Percentiles rank a stretch among this genome's conserved stretches.
These are phyloP conservation scores for Rhizopogon vinicolor DNA, from an alignment of 768 basidiomycete genomes.

Conservation along the genomic window DNA sequence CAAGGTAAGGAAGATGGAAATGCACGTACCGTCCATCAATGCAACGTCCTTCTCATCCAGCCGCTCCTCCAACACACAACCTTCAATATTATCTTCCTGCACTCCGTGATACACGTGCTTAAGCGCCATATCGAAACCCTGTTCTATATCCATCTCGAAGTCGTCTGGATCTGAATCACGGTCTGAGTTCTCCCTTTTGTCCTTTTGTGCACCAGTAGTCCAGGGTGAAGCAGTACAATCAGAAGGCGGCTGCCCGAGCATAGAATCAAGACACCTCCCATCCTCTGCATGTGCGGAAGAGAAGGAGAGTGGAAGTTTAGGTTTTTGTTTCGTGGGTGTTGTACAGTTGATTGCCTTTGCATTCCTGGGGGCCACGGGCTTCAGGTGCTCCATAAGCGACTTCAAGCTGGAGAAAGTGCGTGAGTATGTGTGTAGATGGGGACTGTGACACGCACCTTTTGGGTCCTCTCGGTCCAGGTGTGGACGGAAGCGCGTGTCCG, in stretches of 20 bases:
- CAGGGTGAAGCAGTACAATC: background rate
- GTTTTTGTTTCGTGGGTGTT: background rate
- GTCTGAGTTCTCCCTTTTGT: background rate
- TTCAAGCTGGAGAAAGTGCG: background rate
- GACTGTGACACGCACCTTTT: background rate
- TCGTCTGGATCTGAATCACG: conserved; percentile 5
- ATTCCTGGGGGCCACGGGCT: background rate
- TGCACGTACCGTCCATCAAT: conserved; percentile 53
- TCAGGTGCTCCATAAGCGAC: background rate
- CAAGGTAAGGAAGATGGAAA: background rate
- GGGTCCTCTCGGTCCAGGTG: too few relatives aligned
- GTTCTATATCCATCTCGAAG: background rate
- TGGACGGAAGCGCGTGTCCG: conserved; percentile 22
- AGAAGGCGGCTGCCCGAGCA: conserved; percentile 22
- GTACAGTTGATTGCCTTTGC: background rate
- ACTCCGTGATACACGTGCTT: conserved; percentile 27
- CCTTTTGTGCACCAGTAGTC: background rate
- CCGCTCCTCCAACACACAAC: conserved; percentile 49
- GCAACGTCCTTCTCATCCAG: conserved; percentile 46
- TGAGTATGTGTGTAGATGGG: background rate
- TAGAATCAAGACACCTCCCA: conserved; percentile 5
- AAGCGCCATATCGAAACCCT: conserved; percentile 27
- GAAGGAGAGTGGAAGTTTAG: too few relatives aligned
- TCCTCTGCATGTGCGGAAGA: background rate
- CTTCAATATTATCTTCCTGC: conserved; percentile 21